Evolutionary conservation across 169 alveolate genomes (phyloP).

Genomic region (Blepharisma undulans): DNA sequence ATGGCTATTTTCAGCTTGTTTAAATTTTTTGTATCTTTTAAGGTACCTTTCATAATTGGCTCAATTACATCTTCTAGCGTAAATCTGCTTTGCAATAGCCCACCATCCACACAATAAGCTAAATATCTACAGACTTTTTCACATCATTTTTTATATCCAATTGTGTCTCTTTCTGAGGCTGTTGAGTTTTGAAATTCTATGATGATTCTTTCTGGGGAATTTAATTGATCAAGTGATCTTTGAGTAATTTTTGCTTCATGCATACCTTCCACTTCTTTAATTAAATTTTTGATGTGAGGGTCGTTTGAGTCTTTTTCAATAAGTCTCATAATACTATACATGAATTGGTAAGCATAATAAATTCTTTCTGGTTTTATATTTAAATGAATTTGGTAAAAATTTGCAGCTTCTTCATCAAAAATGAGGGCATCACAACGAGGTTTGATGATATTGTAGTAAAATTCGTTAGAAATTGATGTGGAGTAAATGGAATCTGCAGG

Average conservation of each 20-base stretch:
- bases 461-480: slow-evolving; percentile 16
- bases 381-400: slow-evolving; percentile 10
- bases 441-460: not conserved
- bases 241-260: not conserved
- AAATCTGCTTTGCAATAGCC: slow-evolving; percentile 56
- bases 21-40: slow-evolving; percentile 35
- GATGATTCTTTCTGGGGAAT: not conserved
- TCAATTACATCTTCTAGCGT: slow-evolving; percentile 47
- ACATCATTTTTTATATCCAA: slow-evolving; percentile 46
- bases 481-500: slow-evolving; percentile 34
- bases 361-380: not conserved
- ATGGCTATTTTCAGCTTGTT: slow-evolving; percentile 40
- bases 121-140: slow-evolving; percentile 57
- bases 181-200: not conserved
- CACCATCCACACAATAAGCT: slow-evolving; percentile 65
- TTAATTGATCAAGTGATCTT: not conserved
- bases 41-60: slow-evolving; percentile 15
- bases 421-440: slow-evolving; percentile 29
- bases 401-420: slow-evolving; percentile 41
- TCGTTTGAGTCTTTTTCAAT: not conserved
- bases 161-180: not conserved
- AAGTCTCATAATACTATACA: not conserved
- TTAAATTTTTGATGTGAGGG: not conserved
- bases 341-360: slow-evolving; percentile 23
- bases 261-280: not conserved